Percentiles rank a stretch among this genome's conserved stretches.
These are phyloP conservation scores for Zymoseptoria brevis DNA, from an alignment of 2,329 filamentous ascomycete species.

Conservation along the genomic window DNA sequence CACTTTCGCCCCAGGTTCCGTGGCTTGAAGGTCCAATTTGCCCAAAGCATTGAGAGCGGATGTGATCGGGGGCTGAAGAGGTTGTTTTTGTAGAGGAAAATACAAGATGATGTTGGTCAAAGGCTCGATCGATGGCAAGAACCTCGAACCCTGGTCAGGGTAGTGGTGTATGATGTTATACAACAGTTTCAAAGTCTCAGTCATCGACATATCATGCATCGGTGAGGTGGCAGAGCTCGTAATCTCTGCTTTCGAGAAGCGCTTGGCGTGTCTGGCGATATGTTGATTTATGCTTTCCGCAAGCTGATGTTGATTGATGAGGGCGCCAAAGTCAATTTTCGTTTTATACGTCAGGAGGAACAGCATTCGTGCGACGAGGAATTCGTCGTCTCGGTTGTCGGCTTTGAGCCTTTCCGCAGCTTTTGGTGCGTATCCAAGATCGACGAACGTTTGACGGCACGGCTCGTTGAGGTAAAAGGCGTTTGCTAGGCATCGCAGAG, in stretches of 20 bases:
- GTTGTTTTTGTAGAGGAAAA: constrained; percentile 53
- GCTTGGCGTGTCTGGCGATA: constrained; percentile 54
- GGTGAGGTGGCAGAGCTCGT: constrained; percentile 30
- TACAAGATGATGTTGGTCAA: constrained; percentile 62
- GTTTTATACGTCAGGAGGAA: constrained; percentile 75
- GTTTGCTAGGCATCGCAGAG: constrained; percentile 76
- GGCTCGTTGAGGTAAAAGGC: constrained; percentile 62
- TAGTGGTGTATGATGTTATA: constrained; percentile 81
- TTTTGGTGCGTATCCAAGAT: constrained; percentile 59
- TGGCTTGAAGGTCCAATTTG: constrained; percentile 59
- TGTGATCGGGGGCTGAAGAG: constrained; percentile 64
- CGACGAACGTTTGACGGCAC: constrained; percentile 64
- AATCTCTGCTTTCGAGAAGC: constrained; percentile 37
- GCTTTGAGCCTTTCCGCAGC: constrained; percentile 62
- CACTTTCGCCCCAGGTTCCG: constrained; percentile 16
- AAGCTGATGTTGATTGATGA: constrained; percentile 60
- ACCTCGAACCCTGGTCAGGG: constrained; percentile 51
- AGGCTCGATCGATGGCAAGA: constrained; percentile 60
- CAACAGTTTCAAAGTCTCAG: constrained; percentile 76
- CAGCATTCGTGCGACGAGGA: constrained; percentile 68
- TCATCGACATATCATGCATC: constrained; percentile 71
- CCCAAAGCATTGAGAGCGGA: constrained; percentile 66
- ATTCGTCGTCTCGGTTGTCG: constrained; percentile 75
- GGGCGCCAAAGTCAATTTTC: constrained; percentile 54
- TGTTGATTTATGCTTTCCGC: constrained; percentile 60